These are phyloP conservation scores for Pachyrhizus erosus DNA, from an alignment of 306 rosid species.

Conservation along the genomic window DNA sequence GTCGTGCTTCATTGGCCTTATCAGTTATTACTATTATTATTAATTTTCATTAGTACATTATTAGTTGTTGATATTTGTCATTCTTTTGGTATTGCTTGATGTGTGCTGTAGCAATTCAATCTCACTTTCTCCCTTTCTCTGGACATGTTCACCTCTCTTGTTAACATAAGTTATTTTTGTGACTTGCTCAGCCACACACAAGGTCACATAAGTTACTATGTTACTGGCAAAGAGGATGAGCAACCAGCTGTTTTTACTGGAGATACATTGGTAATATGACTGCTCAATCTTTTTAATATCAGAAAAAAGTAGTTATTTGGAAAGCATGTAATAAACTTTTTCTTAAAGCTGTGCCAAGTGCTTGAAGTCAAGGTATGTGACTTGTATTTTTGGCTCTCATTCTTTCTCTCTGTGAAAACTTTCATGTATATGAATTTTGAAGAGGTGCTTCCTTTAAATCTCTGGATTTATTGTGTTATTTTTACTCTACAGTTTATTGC, in stretches of 20 bases:
- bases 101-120: constrained; percentile 15
- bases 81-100: constrained; percentile 22
- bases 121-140: constrained; percentile 10
- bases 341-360: constrained; percentile 22
- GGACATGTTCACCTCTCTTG: constrained; percentile 1
- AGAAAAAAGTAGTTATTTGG: not conserved
- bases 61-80: constrained; percentile 20
- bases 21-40: not conserved
- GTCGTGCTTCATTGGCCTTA: constrained; percentile 6
- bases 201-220: constrained; percentile 91
- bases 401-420: constrained; percentile 23
- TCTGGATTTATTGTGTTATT: constrained; percentile 37
- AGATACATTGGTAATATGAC: constrained; percentile 81
- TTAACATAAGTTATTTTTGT: constrained; percentile 41
- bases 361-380: constrained; percentile 20
- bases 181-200: constrained; percentile 78
- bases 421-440: constrained; percentile 8
- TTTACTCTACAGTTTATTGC: constrained; percentile 71
- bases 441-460: constrained; percentile 11
- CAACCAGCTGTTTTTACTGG: constrained; percentile 92
- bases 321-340: constrained; percentile 26
- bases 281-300: constrained; percentile 7
- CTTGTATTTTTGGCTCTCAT: not conserved
- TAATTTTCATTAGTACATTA: not conserved
- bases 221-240: constrained; percentile 73